Evolutionary conservation across 495 filamentous ascomycete species (phyloP), one percentile per base, ranked within the genome.

Genomic region (Beverwykella pulmonaria): DNA sequence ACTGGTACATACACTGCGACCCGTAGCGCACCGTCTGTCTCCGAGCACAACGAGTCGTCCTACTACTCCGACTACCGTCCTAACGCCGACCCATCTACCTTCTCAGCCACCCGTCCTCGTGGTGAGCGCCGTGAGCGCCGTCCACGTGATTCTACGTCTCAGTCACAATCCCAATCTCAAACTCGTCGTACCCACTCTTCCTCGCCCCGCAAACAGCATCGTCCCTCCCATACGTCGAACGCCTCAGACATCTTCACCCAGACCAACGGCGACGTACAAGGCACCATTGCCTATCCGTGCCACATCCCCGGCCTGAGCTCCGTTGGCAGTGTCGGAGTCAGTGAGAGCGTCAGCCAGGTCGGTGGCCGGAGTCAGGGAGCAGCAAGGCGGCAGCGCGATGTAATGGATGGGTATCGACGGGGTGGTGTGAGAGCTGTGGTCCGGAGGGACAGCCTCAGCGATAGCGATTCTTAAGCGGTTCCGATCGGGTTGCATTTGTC

Each of bases 241-340:
- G 17, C 29, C 10, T 61, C 69, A 14, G 61, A 82, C 78, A 66
- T 78, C 55, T 68, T 74, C 59, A 63, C 62, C n/a, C 55, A 25
- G 39, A 82, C 79, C 8, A 81, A 83, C 7, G 83, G 84, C 55
- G 84, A 71, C 26, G 86, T 85, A 0, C 75, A 84, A 14, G 92
- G 92, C 23, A 94, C 91, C 20, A 92, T 90, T 81, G 86, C 83
- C 52, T 96, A 96, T 74, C 84, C 83, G 63, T 90, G 93, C 75
- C 82, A 87, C 1, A 91, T 93, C 67, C 90, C 92, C 0, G 91
- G 90, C 1, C 75, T 93, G 71, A 87, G 82, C 32, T 79, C 80
- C 62, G 79, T 30, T 79, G 81, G 59, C 75, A 78, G 14, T 71
- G 76, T 50, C 71, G 80, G 30, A 71, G 70, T 77, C 20, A 74